Evolutionary conservation across 306 rosid species (phyloP).

Genomic region (Malus sylvestris): DNA sequence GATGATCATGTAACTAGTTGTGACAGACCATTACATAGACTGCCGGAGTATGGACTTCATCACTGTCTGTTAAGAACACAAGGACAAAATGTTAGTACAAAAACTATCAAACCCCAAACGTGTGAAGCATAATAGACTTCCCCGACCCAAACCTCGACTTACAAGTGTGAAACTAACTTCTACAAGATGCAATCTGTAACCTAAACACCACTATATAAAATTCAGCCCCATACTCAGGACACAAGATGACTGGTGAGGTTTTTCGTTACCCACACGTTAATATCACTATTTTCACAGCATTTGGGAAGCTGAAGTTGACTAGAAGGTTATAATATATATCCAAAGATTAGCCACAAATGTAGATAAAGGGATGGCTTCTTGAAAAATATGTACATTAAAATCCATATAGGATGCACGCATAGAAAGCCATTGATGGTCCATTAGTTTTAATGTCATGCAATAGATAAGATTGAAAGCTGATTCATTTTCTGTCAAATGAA

Average conservation of each 20-base stretch:
- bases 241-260: background rate
- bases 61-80: slow-evolving; percentile 51
- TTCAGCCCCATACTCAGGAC: background rate
- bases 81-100: slow-evolving; percentile 12
- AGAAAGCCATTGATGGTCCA: slow-evolving; percentile 97
- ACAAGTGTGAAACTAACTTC: background rate
- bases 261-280: background rate
- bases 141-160: background rate
- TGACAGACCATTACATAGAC: background rate
- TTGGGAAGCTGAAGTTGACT: background rate
- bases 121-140: background rate
- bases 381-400: slow-evolving; percentile 68
- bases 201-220: background rate
- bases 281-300: background rate
- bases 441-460: slow-evolving; percentile 92
- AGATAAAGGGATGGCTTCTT: slow-evolving; percentile 3
- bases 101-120: background rate
- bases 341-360: background rate
- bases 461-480: slow-evolving; percentile 88
- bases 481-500: slow-evolving; percentile 61
- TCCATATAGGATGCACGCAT: slow-evolving; percentile 99
- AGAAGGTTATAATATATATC: background rate
- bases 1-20: slow-evolving; percentile 16
- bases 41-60: slow-evolving; percentile 79
- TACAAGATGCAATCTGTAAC: background rate